Conservation (phyloP, 2,329 filamentous ascomycete species). For the Trichoderma atroviride region DNA sequence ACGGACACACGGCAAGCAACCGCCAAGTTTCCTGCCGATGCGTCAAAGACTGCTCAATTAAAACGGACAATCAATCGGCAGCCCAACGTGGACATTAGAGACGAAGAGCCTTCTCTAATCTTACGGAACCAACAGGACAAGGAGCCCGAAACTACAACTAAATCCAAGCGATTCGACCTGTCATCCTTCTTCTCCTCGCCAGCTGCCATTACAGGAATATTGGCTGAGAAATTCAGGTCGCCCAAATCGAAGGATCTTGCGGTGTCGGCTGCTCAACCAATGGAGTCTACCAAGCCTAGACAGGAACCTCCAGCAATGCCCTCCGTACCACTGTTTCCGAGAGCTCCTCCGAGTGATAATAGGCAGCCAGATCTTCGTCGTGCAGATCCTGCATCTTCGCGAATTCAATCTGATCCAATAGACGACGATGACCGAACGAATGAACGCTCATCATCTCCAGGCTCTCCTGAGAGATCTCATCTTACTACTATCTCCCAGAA, state of each 20-base stretch:
- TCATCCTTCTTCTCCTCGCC: slow-evolving; percentile 63
- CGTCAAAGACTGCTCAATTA: slow-evolving; percentile 25
- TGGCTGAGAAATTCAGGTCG: slow-evolving; percentile 39
- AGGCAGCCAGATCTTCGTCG: slow-evolving; percentile 38
- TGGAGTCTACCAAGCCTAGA: background rate
- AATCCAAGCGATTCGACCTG: slow-evolving; percentile 49
- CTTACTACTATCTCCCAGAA: slow-evolving; percentile 50
- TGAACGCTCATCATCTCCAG: slow-evolving; percentile 31
- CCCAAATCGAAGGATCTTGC: slow-evolving; percentile 31
- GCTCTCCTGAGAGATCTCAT: slow-evolving; percentile 39
- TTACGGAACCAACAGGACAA: slow-evolving; percentile 34
- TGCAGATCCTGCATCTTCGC: slow-evolving; percentile 42
- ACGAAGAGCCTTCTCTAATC: slow-evolving; percentile 52
- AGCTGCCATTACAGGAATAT: slow-evolving; percentile 43
- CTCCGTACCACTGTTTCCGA: slow-evolving; percentile 48
- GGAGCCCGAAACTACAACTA: slow-evolving; percentile 33
- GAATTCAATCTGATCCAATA: slow-evolving; percentile 29
- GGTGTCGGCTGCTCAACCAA: slow-evolving; percentile 25
- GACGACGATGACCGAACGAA: background rate
- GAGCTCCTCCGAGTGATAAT: slow-evolving; percentile 39
- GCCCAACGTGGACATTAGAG: slow-evolving; percentile 30
- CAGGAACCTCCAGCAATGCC: slow-evolving; percentile 33
- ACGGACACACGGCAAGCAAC: slow-evolving; percentile 27
- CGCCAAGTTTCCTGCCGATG: slow-evolving; percentile 20
- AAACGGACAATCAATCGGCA: slow-evolving; percentile 21